A percentile compares a stretch with the other conserved stretches of the same genome.
phyloP scores from a whole-genome alignment of 164 flowering plant genomes.

The Vitis riparia region DNA sequence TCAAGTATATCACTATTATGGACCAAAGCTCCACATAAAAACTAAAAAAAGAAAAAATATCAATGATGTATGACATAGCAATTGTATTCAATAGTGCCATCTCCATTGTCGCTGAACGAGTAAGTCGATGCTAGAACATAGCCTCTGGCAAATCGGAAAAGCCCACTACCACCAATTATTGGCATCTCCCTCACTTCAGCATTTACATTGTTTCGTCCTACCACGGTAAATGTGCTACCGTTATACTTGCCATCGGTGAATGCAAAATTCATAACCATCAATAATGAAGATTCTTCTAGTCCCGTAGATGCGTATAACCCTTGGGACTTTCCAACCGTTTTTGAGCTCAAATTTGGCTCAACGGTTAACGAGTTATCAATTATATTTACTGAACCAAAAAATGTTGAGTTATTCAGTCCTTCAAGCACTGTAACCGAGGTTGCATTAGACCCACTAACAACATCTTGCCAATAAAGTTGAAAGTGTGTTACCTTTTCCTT shows the following conservation, averaged over 20 bases:
- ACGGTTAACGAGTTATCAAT: conserved; percentile 34
- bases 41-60: no score
- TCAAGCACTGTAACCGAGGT: not conserved
- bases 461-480: conserved; percentile 37
- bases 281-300: conserved; percentile 16
- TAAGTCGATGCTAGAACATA: conserved; percentile 3
- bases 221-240: conserved; percentile 29
- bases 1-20: no score
- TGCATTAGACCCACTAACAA: not conserved
- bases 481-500: conserved; percentile 32
- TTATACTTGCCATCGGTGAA: conserved; percentile 34
- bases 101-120: not conserved
- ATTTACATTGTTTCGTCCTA: conserved; percentile 28
- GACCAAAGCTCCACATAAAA: no score
- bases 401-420: conserved; percentile 3
- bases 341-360: conserved; percentile 26
- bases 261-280: conserved; percentile 40
- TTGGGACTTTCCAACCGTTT: conserved; percentile 33
- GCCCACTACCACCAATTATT: conserved; percentile 40
- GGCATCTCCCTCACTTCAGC: conserved; percentile 36
- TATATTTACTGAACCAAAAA: conserved; percentile 22
- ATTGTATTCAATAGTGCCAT: conserved; percentile 16
- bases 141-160: conserved; percentile 18
- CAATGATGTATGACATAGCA: conserved; percentile 11
- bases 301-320: conserved; percentile 32